Conservation (phyloP, 139 green algal species). For the Spirogloea muscicola region DNA sequence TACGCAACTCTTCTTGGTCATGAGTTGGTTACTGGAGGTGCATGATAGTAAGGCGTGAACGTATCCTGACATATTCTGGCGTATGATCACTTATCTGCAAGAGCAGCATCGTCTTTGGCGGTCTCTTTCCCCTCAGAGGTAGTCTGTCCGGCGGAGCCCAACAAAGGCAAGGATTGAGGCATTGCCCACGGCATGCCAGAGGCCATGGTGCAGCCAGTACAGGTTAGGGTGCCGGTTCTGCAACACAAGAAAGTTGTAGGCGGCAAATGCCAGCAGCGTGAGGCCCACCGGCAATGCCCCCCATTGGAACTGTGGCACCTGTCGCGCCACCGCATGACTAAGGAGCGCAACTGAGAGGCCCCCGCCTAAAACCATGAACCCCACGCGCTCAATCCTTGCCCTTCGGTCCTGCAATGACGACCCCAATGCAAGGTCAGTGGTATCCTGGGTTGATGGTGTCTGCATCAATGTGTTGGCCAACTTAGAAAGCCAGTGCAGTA, state of each 20-base stretch:
- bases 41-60: background rate
- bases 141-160: too few relatives aligned
- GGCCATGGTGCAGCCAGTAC: slow-evolving; percentile 2
- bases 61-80: background rate
- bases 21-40: background rate
- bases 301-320: background rate
- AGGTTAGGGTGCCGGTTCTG: background rate
- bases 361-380: background rate
- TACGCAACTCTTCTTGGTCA: background rate
- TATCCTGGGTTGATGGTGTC: too few relatives aligned
- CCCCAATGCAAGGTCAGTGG: too few relatives aligned
- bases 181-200: background rate
- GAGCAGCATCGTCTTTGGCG: too few relatives aligned
- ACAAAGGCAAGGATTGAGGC: background rate
- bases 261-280: background rate
- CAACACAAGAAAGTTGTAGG: slow-evolving; percentile 3
- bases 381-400: background rate
- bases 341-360: background rate
- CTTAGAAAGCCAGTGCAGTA: too few relatives aligned
- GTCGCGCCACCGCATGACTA: background rate
- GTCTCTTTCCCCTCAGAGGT: too few relatives aligned
- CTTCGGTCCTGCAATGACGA: background rate
- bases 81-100: too few relatives aligned
- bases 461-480: too few relatives aligned
- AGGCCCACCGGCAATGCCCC: background rate